phyloP scores from a whole-genome alignment of 768 basidiomycete species.

The Trichaptum fuscoviolaceum region DNA sequence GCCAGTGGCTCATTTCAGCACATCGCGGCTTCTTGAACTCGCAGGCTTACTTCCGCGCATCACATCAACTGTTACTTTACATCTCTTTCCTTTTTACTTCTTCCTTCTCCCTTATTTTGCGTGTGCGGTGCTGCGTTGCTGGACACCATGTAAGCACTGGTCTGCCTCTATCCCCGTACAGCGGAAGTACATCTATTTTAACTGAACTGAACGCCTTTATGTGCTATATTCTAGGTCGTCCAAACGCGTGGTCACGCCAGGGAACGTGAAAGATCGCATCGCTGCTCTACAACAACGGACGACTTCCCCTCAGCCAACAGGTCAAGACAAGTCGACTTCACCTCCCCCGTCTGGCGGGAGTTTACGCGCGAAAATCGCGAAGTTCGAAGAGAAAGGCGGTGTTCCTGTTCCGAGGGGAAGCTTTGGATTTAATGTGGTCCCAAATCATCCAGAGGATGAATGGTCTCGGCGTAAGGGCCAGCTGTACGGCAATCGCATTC shows the following conservation, averaged over 20 bases:
- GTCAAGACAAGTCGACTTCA: constrained; percentile 25
- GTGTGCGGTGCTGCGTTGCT: not conserved
- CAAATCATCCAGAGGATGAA: constrained; percentile 40
- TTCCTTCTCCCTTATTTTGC: not conserved
- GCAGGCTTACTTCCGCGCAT: not conserved
- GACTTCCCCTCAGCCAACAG: constrained; percentile 20
- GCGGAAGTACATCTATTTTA: not conserved
- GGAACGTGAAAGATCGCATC: constrained; percentile 77
- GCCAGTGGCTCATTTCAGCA: not conserved
- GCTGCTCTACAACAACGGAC: constrained; percentile 71
- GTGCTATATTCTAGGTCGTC: not conserved
- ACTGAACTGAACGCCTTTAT: not conserved
- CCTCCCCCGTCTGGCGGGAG: constrained; percentile 25
- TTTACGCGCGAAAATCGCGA: constrained; percentile 68
- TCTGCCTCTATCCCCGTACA: not conserved
- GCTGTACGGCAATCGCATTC: constrained; percentile 71
- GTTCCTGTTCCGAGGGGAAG: constrained; percentile 71
- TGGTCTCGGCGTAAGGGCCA: constrained; percentile 53
- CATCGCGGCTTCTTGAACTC: not conserved
- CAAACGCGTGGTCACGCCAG: constrained; percentile 13
- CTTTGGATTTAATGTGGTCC: constrained; percentile 61
- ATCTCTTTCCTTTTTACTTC: not conserved
- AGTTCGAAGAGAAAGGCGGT: constrained; percentile 74
- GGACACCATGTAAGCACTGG: not conserved
- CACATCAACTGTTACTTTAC: not conserved